Evolutionary conservation across 2,329 filamentous ascomycete species (phyloP).

Genomic region (Hymenoscyphus albidus): DNA sequence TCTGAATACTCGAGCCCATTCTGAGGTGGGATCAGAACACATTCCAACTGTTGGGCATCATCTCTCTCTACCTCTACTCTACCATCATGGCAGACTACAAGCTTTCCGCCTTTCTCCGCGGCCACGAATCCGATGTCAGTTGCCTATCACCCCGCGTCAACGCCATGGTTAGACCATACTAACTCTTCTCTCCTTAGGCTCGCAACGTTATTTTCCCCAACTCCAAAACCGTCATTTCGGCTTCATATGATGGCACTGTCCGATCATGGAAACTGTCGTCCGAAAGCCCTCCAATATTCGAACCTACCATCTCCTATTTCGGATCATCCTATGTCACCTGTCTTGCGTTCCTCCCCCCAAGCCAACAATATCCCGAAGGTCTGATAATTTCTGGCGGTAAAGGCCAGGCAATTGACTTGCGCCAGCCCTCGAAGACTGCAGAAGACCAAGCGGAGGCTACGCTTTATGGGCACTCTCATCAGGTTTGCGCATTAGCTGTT

Average conservation of each 20-base stretch:
- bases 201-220: conserved; percentile 78
- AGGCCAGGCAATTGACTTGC: conserved; percentile 89
- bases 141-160: neutral
- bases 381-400: conserved; percentile 84
- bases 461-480: conserved; percentile 79
- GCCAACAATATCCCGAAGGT: conserved; percentile 64
- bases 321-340: conserved; percentile 86
- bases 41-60: neutral
- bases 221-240: conserved; percentile 70
- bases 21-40: neutral
- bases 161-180: conserved; percentile 8
- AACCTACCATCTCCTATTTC: conserved; percentile 73
- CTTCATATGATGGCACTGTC: conserved; percentile 87
- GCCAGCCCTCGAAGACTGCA: conserved; percentile 62
- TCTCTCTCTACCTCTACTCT: neutral
- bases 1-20: neutral
- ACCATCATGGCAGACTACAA: conserved; percentile 75
- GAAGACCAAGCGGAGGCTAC: conserved; percentile 80
- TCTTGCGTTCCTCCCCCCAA: conserved; percentile 70
- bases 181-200: conserved; percentile 54
- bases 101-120: conserved; percentile 83
- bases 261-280: conserved; percentile 74
- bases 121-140: conserved; percentile 89
- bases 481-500: conserved; percentile 83
- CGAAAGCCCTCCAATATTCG: conserved; percentile 65